Conservation (phyloP, 192 early-diverging fungal species). For the Blastocladiella britannica region DNA sequence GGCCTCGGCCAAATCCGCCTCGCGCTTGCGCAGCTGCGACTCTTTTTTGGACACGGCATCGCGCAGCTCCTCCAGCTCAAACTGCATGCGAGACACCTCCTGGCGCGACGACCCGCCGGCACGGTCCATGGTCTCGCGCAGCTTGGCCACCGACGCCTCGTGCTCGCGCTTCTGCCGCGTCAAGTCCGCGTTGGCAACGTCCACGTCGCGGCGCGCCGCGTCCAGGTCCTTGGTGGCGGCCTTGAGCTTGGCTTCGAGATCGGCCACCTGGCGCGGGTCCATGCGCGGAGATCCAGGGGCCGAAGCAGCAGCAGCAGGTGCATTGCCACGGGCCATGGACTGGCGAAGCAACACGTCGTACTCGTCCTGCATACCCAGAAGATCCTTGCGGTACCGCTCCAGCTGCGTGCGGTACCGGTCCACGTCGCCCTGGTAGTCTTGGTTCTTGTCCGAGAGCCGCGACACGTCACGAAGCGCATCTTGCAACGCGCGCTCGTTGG, state of each 20-base stretch:
- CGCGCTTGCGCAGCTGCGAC: neutral
- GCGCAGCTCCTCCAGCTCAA: neutral
- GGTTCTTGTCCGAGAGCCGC: constrained; percentile 1
- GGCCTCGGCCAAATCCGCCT: neutral
- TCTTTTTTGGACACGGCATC: neutral
- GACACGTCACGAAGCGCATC: constrained; percentile 5
- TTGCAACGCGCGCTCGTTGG: neutral
- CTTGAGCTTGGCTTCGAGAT: constrained; percentile 4
- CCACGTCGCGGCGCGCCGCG: constrained; percentile 1
- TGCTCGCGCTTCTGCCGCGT: neutral
- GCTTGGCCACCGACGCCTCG: neutral
- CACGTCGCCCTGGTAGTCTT: neutral
- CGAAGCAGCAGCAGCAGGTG: too few species aligned
- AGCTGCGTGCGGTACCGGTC: neutral
- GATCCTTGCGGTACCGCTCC: neutral
- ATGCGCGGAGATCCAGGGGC: too few species aligned
- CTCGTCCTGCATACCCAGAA: neutral
- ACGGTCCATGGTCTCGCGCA: neutral
- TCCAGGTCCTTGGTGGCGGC: constrained; percentile 1
- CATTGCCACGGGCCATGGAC: too few species aligned
- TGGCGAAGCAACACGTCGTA: neutral
- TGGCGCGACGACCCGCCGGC: neutral
- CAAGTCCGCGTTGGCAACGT: neutral
- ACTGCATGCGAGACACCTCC: neutral
- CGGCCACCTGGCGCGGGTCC: constrained; percentile 1